Percentiles rank a stretch among this genome's conserved stretches.
These are phyloP conservation scores for Clonostachys sp. DNA, from an alignment of 2,329 filamentous ascomycete genomes.

Conservation along the genomic window DNA sequence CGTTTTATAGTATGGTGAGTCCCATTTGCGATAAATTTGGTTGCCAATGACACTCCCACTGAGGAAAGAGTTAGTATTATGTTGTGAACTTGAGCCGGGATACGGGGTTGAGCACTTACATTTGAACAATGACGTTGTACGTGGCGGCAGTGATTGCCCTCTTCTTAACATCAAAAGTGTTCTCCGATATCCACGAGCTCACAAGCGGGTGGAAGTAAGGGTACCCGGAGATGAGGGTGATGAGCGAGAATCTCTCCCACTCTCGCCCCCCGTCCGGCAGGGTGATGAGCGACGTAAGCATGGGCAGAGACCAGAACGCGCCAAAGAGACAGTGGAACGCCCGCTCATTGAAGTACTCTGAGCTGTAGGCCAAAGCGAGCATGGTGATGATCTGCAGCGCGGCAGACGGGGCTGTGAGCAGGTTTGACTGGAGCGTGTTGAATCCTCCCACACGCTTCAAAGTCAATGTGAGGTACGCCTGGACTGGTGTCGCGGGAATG, in stretches of 20 bases:
- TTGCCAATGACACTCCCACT: conserved; percentile 32
- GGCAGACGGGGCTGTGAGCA: conserved; percentile 57
- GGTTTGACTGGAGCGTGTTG: conserved; percentile 53
- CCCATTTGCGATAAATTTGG: conserved; percentile 45
- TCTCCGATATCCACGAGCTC: conserved; percentile 43
- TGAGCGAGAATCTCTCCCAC: conserved; percentile 47
- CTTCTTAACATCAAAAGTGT: conserved; percentile 44
- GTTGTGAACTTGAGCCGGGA: no score
- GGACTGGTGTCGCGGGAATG: conserved; percentile 41
- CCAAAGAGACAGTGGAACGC: conserved; percentile 46
- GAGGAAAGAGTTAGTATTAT: background rate
- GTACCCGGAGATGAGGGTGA: conserved; percentile 47
- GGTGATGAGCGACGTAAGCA: conserved; percentile 44
- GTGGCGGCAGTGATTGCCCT: conserved; percentile 40
- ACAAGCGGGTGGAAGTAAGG: conserved; percentile 56
- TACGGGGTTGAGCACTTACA: conserved; percentile 13
- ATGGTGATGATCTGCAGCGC: conserved; percentile 53
- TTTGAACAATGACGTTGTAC: conserved; percentile 41
- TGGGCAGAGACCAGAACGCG: conserved; percentile 45
- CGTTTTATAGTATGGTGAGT: conserved; percentile 50
- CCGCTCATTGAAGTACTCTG: conserved; percentile 49
- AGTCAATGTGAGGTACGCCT: conserved; percentile 49
- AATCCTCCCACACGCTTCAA: conserved; percentile 50
- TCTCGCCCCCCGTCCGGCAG: conserved; percentile 40
- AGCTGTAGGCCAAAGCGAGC: conserved; percentile 46